Evolutionary conservation across 2,329 filamentous ascomycete species (phyloP).

Genomic region (Trichoderma atrobrunneum): DNA sequence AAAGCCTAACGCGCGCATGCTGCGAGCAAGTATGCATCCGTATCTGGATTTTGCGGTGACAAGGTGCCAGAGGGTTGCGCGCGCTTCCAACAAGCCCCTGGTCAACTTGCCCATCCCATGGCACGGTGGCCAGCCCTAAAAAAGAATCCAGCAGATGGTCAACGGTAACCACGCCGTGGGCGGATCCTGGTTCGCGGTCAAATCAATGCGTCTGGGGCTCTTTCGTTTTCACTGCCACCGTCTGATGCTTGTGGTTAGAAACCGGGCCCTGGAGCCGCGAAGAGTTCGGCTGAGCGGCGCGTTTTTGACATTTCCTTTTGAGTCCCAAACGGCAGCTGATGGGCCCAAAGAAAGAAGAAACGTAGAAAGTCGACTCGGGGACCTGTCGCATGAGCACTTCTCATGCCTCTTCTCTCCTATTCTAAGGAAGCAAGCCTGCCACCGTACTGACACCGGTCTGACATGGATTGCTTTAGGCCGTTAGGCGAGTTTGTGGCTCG

Average conservation of each 20-base stretch:
- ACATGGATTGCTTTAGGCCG: neutral
- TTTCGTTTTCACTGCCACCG: neutral
- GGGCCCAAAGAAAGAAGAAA: neutral
- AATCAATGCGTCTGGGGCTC: neutral
- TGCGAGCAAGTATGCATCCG: neutral
- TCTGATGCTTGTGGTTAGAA: neutral
- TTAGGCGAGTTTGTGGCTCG: neutral
- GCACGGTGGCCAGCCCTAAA: neutral
- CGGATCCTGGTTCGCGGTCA: neutral
- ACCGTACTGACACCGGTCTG: neutral
- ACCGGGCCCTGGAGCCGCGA: neutral
- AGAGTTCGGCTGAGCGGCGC: neutral
- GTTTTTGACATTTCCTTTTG: neutral
- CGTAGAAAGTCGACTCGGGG: neutral
- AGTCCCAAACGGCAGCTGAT: neutral
- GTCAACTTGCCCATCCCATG: neutral
- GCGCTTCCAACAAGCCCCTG: slow-evolving; percentile 5
- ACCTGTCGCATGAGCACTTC: neutral
- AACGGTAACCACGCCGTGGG: neutral
- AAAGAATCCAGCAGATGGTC: neutral
- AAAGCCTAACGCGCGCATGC: neutral
- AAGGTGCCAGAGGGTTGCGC: neutral
- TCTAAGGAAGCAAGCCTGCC: neutral
- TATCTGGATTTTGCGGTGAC: neutral
- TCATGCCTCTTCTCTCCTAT: neutral